Base-by-base conservation (phyloP, 2,329 filamentous ascomycete species). In the Pseudomassariella vexata region DNA sequence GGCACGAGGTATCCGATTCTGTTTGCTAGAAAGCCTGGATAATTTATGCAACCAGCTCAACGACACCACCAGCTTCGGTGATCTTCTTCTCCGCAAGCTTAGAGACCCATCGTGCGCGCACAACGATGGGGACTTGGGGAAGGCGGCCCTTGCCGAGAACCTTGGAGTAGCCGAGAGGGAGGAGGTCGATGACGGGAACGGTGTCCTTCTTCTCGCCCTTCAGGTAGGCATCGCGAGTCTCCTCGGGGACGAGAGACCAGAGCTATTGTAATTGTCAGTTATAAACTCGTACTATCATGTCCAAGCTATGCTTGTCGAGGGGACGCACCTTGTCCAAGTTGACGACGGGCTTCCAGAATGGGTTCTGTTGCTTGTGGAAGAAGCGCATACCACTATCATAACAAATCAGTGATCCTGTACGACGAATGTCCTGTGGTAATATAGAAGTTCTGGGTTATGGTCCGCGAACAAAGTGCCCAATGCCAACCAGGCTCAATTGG, bases 31-130 rank as follows among this genome's bases (percentile, higher is more conserved):
- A 23, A 29, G 12, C 8, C 16, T 19, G 17, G n/a, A n/a, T 24
- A 30, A 30, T 40, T 76, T 84, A 95, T 70, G 88, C 89, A 60
- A 95, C 86, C 65, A 95, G 78, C 79, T 95, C 87, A 58, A 94
- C 75, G 59, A 95, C 85, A 70, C 90, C 90, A 67, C 92, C 92
- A 58, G 89, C 90, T 68, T 92, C 87, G 65, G 85, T 94, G 71
- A 98, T 95, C 85, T 98, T 98, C 74, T 86, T 77, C 83, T 98
- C 92, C 52, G 92, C 92, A 66, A 95, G 82, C 65, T 85, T 84
- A 77, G 82, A 88, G 70, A 98, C 85, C 76, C 88, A 96, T 65
- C 92, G 77, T 53, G 92, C 90, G 62, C 86, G 86, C 51, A 98
- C 89, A 58, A 98, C 86, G 57, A 98, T 68, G 52, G 92, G 92